A percentile compares a stretch with the other conserved stretches of the same genome.
Evolutionary conservation across 129 eudicot species (phyloP).

Genomic region (Flaveria trinervia): DNA sequence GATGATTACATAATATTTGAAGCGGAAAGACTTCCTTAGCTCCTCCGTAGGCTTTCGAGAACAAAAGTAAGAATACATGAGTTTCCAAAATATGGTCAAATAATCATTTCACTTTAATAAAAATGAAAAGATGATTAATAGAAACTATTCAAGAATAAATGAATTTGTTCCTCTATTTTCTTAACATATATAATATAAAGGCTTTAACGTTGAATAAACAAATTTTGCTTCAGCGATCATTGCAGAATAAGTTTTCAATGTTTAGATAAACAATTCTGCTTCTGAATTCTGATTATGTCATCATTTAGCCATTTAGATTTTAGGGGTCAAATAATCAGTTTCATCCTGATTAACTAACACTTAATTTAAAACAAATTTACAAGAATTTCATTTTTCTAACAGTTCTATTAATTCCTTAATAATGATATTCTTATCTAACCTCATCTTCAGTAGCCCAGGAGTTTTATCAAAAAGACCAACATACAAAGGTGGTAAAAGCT

Average conservation of each 20-base stretch:
- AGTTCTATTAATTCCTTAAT: neutral
- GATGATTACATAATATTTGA: conserved; percentile 58
- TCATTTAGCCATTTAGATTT: no score
- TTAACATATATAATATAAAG: no score
- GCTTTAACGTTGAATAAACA: no score
- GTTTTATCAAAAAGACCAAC: conserved; percentile 81
- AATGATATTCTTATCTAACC: conserved; percentile 45
- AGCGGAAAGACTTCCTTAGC: conserved; percentile 63
- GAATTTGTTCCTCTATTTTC: no score
- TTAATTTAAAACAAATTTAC: neutral
- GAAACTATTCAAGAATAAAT: neutral
- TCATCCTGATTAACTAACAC: no score
- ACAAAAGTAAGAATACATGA: neutral
- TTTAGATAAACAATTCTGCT: no score
- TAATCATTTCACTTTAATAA: neutral
- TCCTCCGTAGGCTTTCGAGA: conserved; percentile 65
- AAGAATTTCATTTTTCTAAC: neutral
- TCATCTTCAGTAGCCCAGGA: conserved; percentile 95
- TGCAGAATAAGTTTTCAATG: no score
- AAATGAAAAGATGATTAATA: neutral
- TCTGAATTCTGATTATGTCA: no score
- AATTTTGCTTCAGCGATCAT: no score
- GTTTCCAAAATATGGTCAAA: neutral
- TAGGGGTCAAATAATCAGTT: no score
- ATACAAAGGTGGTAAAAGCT: conserved; percentile 80